Base-by-base conservation (phyloP, 345 rosid genomes). In the Carallia brachiata region DNA sequence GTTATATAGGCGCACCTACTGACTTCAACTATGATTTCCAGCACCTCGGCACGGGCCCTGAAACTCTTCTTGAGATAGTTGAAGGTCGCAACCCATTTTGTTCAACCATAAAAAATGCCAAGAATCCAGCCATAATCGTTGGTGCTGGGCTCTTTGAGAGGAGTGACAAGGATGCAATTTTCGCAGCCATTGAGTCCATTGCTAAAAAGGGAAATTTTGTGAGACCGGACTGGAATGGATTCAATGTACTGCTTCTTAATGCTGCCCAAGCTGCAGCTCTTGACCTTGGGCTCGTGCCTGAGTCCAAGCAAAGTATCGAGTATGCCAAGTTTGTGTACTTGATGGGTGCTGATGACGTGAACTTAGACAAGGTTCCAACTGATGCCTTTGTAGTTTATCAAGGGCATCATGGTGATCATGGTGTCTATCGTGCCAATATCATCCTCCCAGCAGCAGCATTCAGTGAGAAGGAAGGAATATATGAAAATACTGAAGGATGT, bases 231-330 rank as follows among this genome's bases (percentile, higher is more conserved):
- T 96, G 99, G 98, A 96, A 96, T 59, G 98, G 98, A n/a, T 84
- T 85, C 62, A 96, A 92, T 79, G 87, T 84, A 34, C 81, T 96
- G 77, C 99, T 96, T 72, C 79, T 80, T 53, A 88, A 85, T 76
- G 99, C 99, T 68, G 96, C 97, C 53, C 99, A 96, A 81, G 99
- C 98, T 37, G 98, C 99, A 17, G 87, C 99, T 31, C 97, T 96
- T 40, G 99, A 96, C 78, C 99, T 96, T 13, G 99, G 99, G 55
- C 97, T 92, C 57, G 84, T 92, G 23, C 97, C 97, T 53, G 89
- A 84, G 75, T 85, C 98, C 2, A 73, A 70, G 47, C 80, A 86
- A 69, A 79, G 94, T 75, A 78, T 96, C 0, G 88, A 88, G 76
- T 79, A 91, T 6, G 96, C 95, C 23, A 96, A 90, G 72, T 90